Conservation (phyloP, 73 alveolate species). For the Urostyla sp. region DNA sequence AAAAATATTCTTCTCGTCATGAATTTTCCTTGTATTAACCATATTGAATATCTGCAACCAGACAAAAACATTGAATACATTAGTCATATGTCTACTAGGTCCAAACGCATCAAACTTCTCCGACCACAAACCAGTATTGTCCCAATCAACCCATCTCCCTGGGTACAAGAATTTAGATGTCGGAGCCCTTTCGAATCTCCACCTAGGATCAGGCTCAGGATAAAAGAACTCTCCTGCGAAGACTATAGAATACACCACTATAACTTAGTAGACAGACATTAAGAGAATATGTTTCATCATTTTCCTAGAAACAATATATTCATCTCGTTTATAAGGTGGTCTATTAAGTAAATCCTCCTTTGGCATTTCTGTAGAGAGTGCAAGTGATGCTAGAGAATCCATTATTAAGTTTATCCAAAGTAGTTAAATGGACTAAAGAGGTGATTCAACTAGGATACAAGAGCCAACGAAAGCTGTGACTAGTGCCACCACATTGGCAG, state of each 20-base stretch:
- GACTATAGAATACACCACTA: slow-evolving; percentile 62
- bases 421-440: slow-evolving; percentile 89
- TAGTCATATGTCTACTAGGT: slow-evolving; percentile 91
- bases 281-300: slow-evolving; percentile 92
- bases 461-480: slow-evolving; percentile 86
- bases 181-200: slow-evolving; percentile 16
- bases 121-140: slow-evolving; percentile 75
- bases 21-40: slow-evolving; percentile 89
- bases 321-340: slow-evolving; percentile 87
- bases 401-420: slow-evolving; percentile 91
- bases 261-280: slow-evolving; percentile 76
- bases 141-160: slow-evolving; percentile 67
- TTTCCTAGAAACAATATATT: slow-evolving; percentile 80
- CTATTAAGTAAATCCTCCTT: slow-evolving; percentile 80
- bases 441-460: slow-evolving; percentile 86
- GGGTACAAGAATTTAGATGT: slow-evolving; percentile 56
- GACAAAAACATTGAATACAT: slow-evolving; percentile 88
- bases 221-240: slow-evolving; percentile 81
- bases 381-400: slow-evolving; percentile 93
- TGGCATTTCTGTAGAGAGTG: slow-evolving; percentile 96
- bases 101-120: slow-evolving; percentile 65
- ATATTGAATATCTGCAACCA: slow-evolving; percentile 85
- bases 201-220: slow-evolving; percentile 75
- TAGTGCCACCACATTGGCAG: slow-evolving; percentile 94
- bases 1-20: slow-evolving; percentile 88